These are phyloP conservation scores for Fusarium ramigenum DNA, from an alignment of 2,329 filamentous ascomycete genomes.

Conservation along the genomic window DNA sequence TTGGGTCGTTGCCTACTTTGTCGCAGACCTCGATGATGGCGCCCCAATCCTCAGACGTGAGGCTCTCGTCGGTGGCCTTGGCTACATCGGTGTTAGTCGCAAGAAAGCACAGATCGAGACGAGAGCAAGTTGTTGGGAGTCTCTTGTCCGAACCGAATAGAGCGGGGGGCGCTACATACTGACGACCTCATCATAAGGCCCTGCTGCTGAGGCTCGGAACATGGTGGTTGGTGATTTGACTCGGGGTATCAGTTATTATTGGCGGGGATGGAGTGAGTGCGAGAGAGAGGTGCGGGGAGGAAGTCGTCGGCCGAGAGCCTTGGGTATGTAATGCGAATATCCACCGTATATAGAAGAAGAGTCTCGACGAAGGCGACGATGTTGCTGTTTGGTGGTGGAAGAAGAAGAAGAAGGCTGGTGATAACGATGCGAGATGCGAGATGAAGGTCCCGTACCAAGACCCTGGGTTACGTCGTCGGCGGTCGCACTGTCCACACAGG, in stretches of 20 bases:
- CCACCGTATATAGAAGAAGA: background rate
- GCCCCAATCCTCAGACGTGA: constrained; percentile 81
- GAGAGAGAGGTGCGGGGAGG: background rate
- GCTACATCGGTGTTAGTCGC: constrained; percentile 51
- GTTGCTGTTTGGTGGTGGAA: background rate
- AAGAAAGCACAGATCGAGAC: background rate
- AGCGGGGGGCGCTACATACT: constrained; percentile 53
- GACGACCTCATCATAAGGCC: constrained; percentile 68
- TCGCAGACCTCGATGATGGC: constrained; percentile 73
- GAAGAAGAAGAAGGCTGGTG: constrained; percentile 5
- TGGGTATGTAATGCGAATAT: constrained; percentile 12
- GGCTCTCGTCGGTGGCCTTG: constrained; percentile 95
- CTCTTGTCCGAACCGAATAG: background rate
- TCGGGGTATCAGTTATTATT: constrained; percentile 17
- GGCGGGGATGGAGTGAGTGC: constrained; percentile 8
- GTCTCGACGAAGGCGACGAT: background rate
- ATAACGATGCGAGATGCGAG: constrained; percentile 6
- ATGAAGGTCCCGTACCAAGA: constrained; percentile 30
- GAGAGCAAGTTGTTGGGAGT: background rate
- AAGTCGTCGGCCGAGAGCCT: constrained; percentile 16
- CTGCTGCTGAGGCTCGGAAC: constrained; percentile 66
- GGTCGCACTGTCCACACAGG: constrained; percentile 33
- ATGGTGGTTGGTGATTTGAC: constrained; percentile 51
- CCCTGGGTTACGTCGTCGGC: constrained; percentile 28
- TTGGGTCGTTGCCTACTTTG: constrained; percentile 63